Base-by-base conservation (phyloP, 108 stramenopile species). In the Skeletonema grethae region DNA sequence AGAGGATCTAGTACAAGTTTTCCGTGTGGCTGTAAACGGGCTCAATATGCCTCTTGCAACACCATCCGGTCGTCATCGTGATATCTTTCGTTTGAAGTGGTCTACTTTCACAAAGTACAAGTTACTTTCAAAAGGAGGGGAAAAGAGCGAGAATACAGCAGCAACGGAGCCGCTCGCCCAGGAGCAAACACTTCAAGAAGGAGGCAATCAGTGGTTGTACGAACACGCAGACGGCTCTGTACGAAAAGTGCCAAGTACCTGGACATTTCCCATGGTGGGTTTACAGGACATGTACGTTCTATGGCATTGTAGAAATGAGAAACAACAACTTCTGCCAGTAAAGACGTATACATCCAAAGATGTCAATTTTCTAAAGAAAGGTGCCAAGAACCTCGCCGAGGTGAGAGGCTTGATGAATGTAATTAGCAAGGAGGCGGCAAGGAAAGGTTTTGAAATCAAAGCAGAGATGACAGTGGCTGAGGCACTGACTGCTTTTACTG, bases 221-320 rank as follows among this genome's bases (percentile, higher is more conserved):
- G 55, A 30, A 34, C 67, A 67, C 34, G 31, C 10, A 20, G 53
- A 67, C 18, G 67, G 67, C 35, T 6, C 24, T 25, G 57, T 41
- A 25, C 48, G 67, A 16, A 67, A 53, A 48, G 67, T 67, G 18
- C 67, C 53, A 22, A 67, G 67, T 38, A 67, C 56, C 22, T 67
- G 32, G 45, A 55, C 18, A 5, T 67, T 67, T 10, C 67, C 67
- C 11, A 67, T 67, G 67, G 55, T 67, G 8, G 2, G 50, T 7
- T 5, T 67, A 12, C 32, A 56, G 8, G 66, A 67, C 8, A 67
- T 67, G 3, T 67, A 67, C 29, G 46, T 67, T 20, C 8, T 67
- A 4, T 67, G 66, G 66, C 32, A 67, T 29, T 67, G 66, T 36
- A 53, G 20, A 0, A 22, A 31, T 5, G 41, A 48, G 4, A 29